phyloP scores from a whole-genome alignment of 352 stramenopile species.

The Phytopythium vexans region DNA sequence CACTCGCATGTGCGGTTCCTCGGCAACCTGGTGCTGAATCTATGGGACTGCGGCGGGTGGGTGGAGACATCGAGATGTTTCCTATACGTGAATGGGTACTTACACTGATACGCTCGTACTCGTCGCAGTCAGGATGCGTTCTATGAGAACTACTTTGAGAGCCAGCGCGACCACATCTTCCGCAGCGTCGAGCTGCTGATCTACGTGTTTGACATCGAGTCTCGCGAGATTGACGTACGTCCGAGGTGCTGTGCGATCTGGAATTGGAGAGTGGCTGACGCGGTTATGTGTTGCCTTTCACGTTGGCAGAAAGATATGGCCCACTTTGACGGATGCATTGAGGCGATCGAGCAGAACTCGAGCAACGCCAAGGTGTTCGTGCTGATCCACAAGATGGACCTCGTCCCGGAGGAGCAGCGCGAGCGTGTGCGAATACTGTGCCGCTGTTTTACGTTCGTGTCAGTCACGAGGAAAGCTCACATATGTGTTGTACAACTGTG shows the following conservation, averaged over 20 bases:
- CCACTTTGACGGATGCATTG: conserved; percentile 96
- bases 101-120: conserved; percentile 6
- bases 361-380: conserved; percentile 99
- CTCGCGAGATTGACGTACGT: conserved; percentile 68
- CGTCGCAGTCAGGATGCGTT: conserved; percentile 95
- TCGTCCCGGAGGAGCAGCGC: conserved; percentile 89
- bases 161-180: conserved; percentile 99
- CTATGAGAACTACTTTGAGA: conserved; percentile 99
- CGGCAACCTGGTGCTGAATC: conserved; percentile 97
- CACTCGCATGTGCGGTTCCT: conserved; percentile 95
- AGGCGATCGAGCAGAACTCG: conserved; percentile 98
- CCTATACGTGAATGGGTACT: not conserved
- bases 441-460: too few relatives aligned
- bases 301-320: conserved; percentile 94
- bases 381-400: conserved; percentile 99
- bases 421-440: conserved; percentile 42
- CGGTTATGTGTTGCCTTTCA: conserved; percentile 4
- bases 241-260: conserved; percentile 2
- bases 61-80: conserved; percentile 5
- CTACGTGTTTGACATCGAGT: conserved; percentile 99
- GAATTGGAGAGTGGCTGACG: not conserved
- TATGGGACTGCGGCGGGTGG: conserved; percentile 98
- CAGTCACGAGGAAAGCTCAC: not conserved
- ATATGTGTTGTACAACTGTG: conserved; percentile 4
- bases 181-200: conserved; percentile 97